Evolutionary conservation across 225 moss, liverwort and hornwort species (phyloP), one percentile per base, ranked within the genome.

Genomic region (Asterella californica): DNA sequence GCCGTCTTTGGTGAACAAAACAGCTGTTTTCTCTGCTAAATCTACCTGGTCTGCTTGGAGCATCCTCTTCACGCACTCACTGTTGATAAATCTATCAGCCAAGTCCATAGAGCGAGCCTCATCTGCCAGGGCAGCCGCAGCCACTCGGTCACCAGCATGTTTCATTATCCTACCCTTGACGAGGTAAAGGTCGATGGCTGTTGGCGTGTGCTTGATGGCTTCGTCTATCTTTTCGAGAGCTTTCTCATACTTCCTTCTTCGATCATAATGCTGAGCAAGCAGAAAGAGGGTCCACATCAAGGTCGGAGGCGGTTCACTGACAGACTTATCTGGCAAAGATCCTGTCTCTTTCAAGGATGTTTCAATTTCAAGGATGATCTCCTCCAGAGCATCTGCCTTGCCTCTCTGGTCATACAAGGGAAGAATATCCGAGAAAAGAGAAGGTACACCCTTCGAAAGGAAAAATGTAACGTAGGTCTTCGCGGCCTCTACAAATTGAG

Each of bases 31-130:
- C 88, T 99, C 99, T 19, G 95, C 99, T 84, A 91, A 83, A 29
- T 95, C 99, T 29, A 99, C 99, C 92, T 95, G 93, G 83, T 95
- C 99, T 45, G 99, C 95, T 91, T 99, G 93, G 71, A 99, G 93
- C 99, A 99, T 95, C 68, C 99, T 89, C 85, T 99, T 99, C 48
- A 99, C 99, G 77, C 93, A 91, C 79, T 99, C 99, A 81, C 99
- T 99, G 73, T 99, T 99, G 83, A 99, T 83, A 86, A 91, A 99
- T 45, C 99, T 87, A 74, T 99, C 99, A 18, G 99, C 99, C 73
- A 99, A 91, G 81, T 99, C 99, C 99, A 99, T 95, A 33, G 92
- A 92, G 37, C 99, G 92, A 19, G 99, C 99, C 87, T 99, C 95
- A 83, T 99, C 93, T 60, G 95, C 92, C 81, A 93, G 79, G 77